Evolutionary conservation across 208 protist genomes (phyloP).

Genomic region (Herpetomonas muscarum): DNA sequence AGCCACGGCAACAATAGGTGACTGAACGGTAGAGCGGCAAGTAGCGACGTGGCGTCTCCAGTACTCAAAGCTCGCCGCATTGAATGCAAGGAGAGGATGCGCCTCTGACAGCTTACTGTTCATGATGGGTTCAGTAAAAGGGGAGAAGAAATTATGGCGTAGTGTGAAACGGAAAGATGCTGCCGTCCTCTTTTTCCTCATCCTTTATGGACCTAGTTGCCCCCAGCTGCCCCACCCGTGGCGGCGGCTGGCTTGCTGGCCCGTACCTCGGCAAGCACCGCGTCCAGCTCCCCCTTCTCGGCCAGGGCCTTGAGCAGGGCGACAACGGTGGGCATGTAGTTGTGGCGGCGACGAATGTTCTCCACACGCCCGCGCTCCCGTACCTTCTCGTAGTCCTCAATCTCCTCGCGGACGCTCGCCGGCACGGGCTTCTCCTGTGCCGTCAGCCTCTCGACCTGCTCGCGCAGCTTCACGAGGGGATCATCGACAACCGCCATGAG

Average conservation of each 20-base stretch:
- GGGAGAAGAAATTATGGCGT: no score
- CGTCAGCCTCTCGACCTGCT: slow-evolving; percentile 45
- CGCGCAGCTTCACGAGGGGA: slow-evolving; percentile 56
- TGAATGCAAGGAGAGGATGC: no score
- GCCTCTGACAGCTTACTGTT: no score
- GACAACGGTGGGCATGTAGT: slow-evolving; percentile 97
- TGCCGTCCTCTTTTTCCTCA: no score
- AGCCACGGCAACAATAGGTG: not conserved
- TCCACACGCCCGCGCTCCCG: slow-evolving; percentile 71
- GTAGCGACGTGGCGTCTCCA: not conserved
- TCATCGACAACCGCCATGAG: slow-evolving; percentile 95
- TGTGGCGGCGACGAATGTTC: slow-evolving; percentile 95
- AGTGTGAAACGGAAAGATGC: no score
- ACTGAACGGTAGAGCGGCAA: not conserved
- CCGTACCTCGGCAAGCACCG: slow-evolving; percentile 48
- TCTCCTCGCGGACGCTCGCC: slow-evolving; percentile 41
- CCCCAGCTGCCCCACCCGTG: no score
- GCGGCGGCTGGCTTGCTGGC: not conserved
- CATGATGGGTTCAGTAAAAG: no score
- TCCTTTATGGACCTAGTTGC: no score
- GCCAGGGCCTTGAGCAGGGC: slow-evolving; percentile 92
- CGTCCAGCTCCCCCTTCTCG: slow-evolving; percentile 85
- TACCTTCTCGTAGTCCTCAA: slow-evolving; percentile 47
- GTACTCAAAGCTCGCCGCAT: no score
- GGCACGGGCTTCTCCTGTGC: slow-evolving; percentile 48